Base-by-base conservation (phyloP, 768 basidiomycete species). In the Tricholoma sp. region DNA sequence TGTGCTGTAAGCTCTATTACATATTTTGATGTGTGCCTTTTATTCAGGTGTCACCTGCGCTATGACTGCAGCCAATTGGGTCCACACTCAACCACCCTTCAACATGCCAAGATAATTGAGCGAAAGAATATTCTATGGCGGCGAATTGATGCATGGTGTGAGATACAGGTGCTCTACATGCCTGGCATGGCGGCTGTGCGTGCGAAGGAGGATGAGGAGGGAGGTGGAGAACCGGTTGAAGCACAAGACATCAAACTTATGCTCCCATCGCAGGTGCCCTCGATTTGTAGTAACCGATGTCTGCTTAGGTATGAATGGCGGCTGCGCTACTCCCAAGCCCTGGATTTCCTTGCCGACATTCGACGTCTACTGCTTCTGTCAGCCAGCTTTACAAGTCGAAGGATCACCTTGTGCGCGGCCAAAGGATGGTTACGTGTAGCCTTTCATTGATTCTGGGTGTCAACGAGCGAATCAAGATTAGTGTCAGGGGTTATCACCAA, bases 21-120 rank as follows among this genome's bases (percentile, higher is more conserved):
- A 4, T 49, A 29, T n/a, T 16, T 49, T 49, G 47, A 49, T 24
- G 8, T 29, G 22, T 29, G 14, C n/a, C 47, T 49, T 49, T 29
- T 16, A 49, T 49, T 14, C 24, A 49, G 47, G 47, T 49, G 47
- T 49, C 27, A 16, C 24, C 27, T 49, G 12, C 27, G 8, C 27
- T 49, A 49, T 49, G 47, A 49, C 47, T 49, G 5, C 16, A 27
- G 14, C 6, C 46, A 49, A 21, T 27, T 57, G 11, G 55, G 57
- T 14, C 39, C 54, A 5, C 63, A 67, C 35, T 57, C 62, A 0
- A 66, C 64, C 11, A 56, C 60, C n/a, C 31, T 55, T 14, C 63
- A 69, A 50, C 18, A 34, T 1, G 51, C 46, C 46, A 49, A 49
- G 46, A 49, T 49, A 49, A 49, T 46, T 22, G 21, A 46, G 21